Evolutionary conservation across 495 filamentous ascomycete genomes (phyloP).

Genomic region (Patellaria atrata): DNA sequence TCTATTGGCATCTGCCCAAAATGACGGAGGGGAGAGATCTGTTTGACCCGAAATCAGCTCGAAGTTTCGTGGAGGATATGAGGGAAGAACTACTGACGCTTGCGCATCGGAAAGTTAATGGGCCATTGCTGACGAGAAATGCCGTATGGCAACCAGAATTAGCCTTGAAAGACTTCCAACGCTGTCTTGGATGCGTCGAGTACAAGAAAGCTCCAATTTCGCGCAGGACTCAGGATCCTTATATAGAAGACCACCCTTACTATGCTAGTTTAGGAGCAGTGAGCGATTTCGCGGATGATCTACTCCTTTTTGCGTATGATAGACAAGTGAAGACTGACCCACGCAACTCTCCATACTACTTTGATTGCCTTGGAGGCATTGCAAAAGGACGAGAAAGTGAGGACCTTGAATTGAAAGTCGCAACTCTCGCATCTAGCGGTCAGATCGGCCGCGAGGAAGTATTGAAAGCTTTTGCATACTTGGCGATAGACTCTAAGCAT

Average conservation of each 20-base stretch:
- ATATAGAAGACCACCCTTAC: constrained; percentile 25
- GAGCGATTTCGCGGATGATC: constrained; percentile 35
- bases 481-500: constrained; percentile 31
- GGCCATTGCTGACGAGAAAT: constrained; percentile 26
- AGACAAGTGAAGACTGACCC: constrained; percentile 29
- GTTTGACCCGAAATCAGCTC: constrained; percentile 33
- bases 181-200: constrained; percentile 34
- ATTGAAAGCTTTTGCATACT: constrained; percentile 36
- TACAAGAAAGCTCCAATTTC: constrained; percentile 27
- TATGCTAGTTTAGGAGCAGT: constrained; percentile 34
- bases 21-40: constrained; percentile 24
- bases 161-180: constrained; percentile 29
- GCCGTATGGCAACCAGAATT: constrained; percentile 21
- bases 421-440: constrained; percentile 29
- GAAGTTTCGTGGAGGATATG: constrained; percentile 41
- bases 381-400: constrained; percentile 29
- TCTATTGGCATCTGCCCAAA: constrained; percentile 30
- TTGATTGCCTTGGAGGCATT: constrained; percentile 34
- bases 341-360: constrained; percentile 31
- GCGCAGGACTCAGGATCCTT: not conserved
- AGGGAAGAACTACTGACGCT: constrained; percentile 37
- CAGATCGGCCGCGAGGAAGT: constrained; percentile 29
- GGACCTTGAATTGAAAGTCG: constrained; percentile 26
- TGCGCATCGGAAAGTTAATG: constrained; percentile 32
- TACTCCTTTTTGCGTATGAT: constrained; percentile 35